phyloP scores from a whole-genome alignment of 306 rosid species.

The Inga leiocalycina region DNA sequence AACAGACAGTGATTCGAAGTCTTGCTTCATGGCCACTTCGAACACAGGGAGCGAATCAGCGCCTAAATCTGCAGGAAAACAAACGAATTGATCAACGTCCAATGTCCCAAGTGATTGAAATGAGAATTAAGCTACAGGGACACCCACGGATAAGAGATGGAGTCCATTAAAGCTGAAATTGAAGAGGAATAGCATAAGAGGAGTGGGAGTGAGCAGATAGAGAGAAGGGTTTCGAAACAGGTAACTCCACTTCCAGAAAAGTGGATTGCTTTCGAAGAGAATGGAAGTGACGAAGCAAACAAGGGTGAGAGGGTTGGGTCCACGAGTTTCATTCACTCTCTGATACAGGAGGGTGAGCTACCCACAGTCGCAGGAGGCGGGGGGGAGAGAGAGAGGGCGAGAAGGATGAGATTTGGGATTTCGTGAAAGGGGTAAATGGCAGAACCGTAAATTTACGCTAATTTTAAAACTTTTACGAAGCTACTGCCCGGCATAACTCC shows the following conservation, averaged over 20 bases:
- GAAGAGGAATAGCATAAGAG: background rate
- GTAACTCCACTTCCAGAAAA: background rate
- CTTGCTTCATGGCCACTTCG: conserved; percentile 48
- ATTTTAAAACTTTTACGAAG: background rate
- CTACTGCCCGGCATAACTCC: too few relatives aligned
- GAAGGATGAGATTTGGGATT: conserved; percentile 8
- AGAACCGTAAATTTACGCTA: conserved; percentile 33
- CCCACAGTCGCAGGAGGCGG: conserved; percentile 24
- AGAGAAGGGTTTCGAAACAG: conserved; percentile 50
- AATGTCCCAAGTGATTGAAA: background rate
- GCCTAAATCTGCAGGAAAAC: conserved; percentile 33
- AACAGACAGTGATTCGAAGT: conserved; percentile 43
- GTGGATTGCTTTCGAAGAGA: conserved; percentile 15
- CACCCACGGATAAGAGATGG: conserved; percentile 44
- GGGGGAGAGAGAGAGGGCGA: conserved; percentile 3
- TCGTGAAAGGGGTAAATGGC: conserved; percentile 27
- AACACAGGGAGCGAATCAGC: conserved; percentile 22
- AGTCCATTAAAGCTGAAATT: conserved; percentile 36
- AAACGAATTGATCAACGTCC: background rate
- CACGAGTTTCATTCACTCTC: conserved; percentile 42
- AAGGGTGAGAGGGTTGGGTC: conserved; percentile 1
- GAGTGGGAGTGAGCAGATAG: background rate
- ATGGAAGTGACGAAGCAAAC: conserved; percentile 24
- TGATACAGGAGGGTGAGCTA: conserved; percentile 42
- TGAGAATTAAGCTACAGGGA: background rate